Evolutionary conservation across 2,329 filamentous ascomycete genomes (phyloP).

Genomic region (Penicillium corylophilum): DNA sequence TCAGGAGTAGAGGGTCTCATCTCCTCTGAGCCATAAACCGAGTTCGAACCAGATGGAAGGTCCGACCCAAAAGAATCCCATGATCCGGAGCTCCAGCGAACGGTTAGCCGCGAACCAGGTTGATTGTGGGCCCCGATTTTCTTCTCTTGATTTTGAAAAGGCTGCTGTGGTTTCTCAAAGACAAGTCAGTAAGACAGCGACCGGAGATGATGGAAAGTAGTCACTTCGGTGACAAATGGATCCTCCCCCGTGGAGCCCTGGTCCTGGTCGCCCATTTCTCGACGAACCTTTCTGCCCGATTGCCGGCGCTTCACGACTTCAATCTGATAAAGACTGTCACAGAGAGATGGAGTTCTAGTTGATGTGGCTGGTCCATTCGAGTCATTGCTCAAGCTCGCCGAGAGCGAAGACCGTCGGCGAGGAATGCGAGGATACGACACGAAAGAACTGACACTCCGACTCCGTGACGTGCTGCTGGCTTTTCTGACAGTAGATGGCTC

Average conservation of each 20-base stretch:
- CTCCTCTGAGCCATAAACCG: not conserved
- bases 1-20: not conserved
- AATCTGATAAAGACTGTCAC: constrained; percentile 19
- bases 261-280: not conserved
- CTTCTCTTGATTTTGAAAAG: not conserved
- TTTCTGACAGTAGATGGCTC: constrained; percentile 55
- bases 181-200: constrained; percentile 5
- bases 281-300: not conserved
- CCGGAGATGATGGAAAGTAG: not conserved
- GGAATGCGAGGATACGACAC: constrained; percentile 25
- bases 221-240: constrained; percentile 18
- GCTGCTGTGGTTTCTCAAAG: constrained; percentile 4
- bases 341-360: constrained; percentile 24
- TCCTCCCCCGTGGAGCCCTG: constrained; percentile 3
- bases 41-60: constrained; percentile 1
- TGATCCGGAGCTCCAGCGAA: constrained; percentile 27
- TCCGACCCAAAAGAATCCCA: constrained; percentile 9
- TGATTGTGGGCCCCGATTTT: constrained; percentile 3
- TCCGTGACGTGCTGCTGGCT: constrained; percentile 6
- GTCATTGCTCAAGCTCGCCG: constrained; percentile 6
- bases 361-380: constrained; percentile 19
- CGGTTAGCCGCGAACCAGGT: constrained; percentile 6
- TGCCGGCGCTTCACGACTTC: constrained; percentile 24
- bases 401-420: constrained; percentile 28
- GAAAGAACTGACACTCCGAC: constrained; percentile 10